Evolutionary conservation across 495 filamentous ascomycete genomes (phyloP).

Genomic region (Amorphotheca resinae): DNA sequence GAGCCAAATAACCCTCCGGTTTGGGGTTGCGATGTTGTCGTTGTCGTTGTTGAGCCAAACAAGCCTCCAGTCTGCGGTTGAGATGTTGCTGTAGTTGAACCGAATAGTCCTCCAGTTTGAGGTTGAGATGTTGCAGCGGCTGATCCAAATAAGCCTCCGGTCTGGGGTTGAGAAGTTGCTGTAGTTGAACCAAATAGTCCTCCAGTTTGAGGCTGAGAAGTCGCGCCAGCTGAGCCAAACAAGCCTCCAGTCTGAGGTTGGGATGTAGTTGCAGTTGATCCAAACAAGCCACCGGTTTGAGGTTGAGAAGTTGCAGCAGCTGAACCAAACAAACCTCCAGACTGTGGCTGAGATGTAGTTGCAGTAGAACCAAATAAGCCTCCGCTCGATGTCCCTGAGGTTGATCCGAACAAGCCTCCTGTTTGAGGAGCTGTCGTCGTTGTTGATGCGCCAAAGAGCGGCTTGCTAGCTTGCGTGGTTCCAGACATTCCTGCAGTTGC

Average conservation of each 20-base stretch:
- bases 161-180: conserved; percentile 15
- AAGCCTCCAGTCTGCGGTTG: conserved; percentile 20
- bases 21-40: conserved; percentile 22
- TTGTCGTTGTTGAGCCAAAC: conserved; percentile 22
- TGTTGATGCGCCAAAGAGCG: conserved; percentile 25
- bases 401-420: conserved; percentile 19
- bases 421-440: conserved; percentile 16
- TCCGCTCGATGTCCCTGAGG: conserved; percentile 20
- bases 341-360: conserved; percentile 23
- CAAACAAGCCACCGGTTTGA: conserved; percentile 21
- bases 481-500: conserved; percentile 31
- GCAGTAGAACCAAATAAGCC: conserved; percentile 20
- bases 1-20: conserved; percentile 28
- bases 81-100: conserved; percentile 22
- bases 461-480: conserved; percentile 23
- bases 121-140: conserved; percentile 23
- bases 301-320: conserved; percentile 22
- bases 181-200: conserved; percentile 25
- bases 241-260: conserved; percentile 19
- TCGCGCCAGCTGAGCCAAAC: conserved; percentile 24
- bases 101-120: conserved; percentile 27
- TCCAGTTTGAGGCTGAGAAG: conserved; percentile 20
- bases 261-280: conserved; percentile 21
- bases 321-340: conserved; percentile 29
- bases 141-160: conserved; percentile 27